Evolutionary conservation across 495 filamentous ascomycete genomes (phyloP).

Genomic region (Xylaria cubensis): DNA sequence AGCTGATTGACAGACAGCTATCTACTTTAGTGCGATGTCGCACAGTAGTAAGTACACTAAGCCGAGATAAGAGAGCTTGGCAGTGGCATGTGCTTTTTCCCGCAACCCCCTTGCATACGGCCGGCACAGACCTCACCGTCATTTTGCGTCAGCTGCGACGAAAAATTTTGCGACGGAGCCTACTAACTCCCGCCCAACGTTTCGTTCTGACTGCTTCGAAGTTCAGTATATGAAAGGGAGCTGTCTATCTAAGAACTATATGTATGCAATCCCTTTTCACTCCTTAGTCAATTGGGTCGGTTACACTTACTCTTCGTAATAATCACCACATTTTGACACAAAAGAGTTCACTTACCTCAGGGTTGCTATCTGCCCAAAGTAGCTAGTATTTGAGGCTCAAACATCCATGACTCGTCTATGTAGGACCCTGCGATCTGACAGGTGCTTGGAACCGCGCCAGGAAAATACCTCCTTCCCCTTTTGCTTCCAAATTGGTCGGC

Average conservation of each 20-base stretch:
- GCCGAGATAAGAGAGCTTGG: slow-evolving; percentile 11
- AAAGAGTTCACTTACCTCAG: background rate
- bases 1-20: background rate
- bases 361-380: background rate
- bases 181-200: background rate
- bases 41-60: background rate
- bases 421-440: background rate
- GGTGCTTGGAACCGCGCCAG: background rate
- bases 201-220: background rate
- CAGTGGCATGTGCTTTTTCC: background rate
- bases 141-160: slow-evolving; percentile 21
- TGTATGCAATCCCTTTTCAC: background rate
- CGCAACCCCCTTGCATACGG: background rate
- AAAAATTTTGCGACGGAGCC: slow-evolving; percentile 17
- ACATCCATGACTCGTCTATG: slow-evolving; percentile 8
- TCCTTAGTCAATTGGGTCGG: background rate
- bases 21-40: background rate
- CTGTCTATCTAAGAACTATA: background rate
- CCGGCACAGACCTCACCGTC: slow-evolving; percentile 20
- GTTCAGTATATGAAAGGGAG: background rate
- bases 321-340: too few species aligned
- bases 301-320: background rate
- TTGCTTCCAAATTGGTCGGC: background rate
- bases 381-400: slow-evolving; percentile 1
- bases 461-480: background rate